These are phyloP conservation scores for Trichoderma koningii DNA, from an alignment of 2,329 filamentous ascomycete species.

Conservation along the genomic window DNA sequence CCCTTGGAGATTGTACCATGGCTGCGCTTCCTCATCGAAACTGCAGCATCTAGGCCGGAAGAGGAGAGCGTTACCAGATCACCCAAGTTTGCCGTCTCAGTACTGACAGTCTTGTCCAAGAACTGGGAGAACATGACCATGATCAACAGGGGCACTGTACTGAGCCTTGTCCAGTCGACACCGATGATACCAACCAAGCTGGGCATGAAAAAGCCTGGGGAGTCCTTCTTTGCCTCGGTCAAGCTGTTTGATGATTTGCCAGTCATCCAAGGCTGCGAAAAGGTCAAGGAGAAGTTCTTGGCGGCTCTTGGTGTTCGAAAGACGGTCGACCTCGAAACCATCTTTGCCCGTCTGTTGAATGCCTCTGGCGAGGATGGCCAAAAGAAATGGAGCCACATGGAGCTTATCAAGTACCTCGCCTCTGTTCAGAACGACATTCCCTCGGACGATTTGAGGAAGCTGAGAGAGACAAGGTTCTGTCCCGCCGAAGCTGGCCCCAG, in stretches of 20 bases:
- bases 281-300: slow-evolving; percentile 89
- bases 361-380: slow-evolving; percentile 55
- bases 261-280: slow-evolving; percentile 71
- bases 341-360: slow-evolving; percentile 82
- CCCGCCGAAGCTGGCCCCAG: slow-evolving; percentile 68
- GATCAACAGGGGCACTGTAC: slow-evolving; percentile 65
- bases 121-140: slow-evolving; percentile 81
- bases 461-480: slow-evolving; percentile 78
- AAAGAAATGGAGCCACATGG: slow-evolving; percentile 84
- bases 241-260: slow-evolving; percentile 94
- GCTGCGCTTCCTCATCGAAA: slow-evolving; percentile 78
- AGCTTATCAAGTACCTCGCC: slow-evolving; percentile 90
- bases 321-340: slow-evolving; percentile 90
- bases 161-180: slow-evolving; percentile 64
- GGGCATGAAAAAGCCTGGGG: slow-evolving; percentile 81
- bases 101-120: slow-evolving; percentile 81
- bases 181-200: slow-evolving; percentile 86
- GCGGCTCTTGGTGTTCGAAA: slow-evolving; percentile 84
- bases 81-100: slow-evolving; percentile 71
- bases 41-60: slow-evolving; percentile 58
- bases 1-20: slow-evolving; percentile 83
- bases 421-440: slow-evolving; percentile 92
- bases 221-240: slow-evolving; percentile 92
- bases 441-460: slow-evolving; percentile 72
- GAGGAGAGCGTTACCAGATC: slow-evolving; percentile 72